phyloP scores from a whole-genome alignment of 1,139 yeast genomes.

The Meyerozyma guilliermondii region DNA sequence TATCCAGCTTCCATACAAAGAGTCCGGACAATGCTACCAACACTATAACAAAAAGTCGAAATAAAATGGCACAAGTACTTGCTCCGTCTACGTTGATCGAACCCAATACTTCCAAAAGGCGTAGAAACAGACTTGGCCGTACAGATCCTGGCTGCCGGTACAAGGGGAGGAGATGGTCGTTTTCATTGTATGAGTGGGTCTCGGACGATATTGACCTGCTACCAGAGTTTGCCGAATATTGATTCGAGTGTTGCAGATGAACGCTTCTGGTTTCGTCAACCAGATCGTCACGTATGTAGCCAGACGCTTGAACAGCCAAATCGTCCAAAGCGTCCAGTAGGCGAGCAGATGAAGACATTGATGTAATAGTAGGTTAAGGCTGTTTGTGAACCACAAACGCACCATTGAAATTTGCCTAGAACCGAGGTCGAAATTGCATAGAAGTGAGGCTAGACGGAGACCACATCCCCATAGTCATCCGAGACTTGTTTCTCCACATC shows the following conservation, averaged over 20 bases:
- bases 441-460: constrained; percentile 3
- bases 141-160: not conserved
- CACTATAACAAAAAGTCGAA: not conserved
- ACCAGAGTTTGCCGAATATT: not conserved
- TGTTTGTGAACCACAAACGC: constrained; percentile 1
- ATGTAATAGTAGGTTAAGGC: constrained; percentile 4
- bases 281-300: not conserved
- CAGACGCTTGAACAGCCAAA: not conserved
- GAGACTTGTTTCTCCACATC: constrained; percentile 1
- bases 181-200: not conserved
- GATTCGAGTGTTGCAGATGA: not conserved
- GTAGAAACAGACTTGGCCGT: not conserved
- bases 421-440: no score
- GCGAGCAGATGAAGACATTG: not conserved
- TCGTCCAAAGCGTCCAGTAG: not conserved
- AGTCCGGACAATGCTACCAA: not conserved
- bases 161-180: not conserved
- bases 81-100: not conserved
- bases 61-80: not conserved
- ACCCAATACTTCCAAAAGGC: not conserved
- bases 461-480: constrained; percentile 8
- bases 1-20: not conserved
- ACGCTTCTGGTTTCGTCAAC: not conserved
- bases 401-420: not conserved
- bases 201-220: not conserved